Base-by-base conservation (phyloP, 129 eudicot species). In the Kitagawia praeruptora region DNA sequence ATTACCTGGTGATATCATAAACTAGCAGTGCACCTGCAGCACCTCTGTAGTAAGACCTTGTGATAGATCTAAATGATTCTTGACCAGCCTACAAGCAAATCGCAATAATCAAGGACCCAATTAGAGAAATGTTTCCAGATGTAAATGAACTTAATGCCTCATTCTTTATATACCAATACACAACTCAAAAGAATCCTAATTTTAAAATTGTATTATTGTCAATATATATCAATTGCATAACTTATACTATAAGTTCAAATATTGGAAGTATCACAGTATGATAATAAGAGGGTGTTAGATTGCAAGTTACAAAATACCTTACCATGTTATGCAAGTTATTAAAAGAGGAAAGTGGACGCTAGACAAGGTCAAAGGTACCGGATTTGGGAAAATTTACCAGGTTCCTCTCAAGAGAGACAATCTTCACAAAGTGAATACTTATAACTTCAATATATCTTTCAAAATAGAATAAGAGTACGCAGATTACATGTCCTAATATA, bases 1-100 rank as follows among this genome's bases (percentile, higher is more conserved):
- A 8, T 37, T 84, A 89, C 92, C 92, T 89, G 6, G 98, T 94
- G 84, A 94, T 94, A 85, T 94, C 98, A 66, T 94, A 94, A 74
- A 94, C 98, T 23, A 94, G 90, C 78, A 94, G 88, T n/a, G 98
- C 98, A 73, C 98, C 98, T 76, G 98, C 97, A 84, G 98, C 98
- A 28, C 98, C 98, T 81, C 98, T 86, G 82, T 94, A 94, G 87
- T 94, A 94, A 31, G 97, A 91, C 88, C 97, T 88, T 72, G 97
- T 94, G 13, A 94, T 94, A 64, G 98, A 94, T 82, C 98, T 88
- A 85, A 91, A 91, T 37, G 97, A 88, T 84, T 94, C 98, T 87
- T 91, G 98, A 53, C 98, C 98, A 81, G 98, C 98, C 98, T 94
- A 86, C 53, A 5, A 81, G 58, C 69, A 61, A 61, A 61, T 61